Conservation (phyloP, 768 basidiomycete genomes). For the Leucogyrophana mollusca region DNA sequence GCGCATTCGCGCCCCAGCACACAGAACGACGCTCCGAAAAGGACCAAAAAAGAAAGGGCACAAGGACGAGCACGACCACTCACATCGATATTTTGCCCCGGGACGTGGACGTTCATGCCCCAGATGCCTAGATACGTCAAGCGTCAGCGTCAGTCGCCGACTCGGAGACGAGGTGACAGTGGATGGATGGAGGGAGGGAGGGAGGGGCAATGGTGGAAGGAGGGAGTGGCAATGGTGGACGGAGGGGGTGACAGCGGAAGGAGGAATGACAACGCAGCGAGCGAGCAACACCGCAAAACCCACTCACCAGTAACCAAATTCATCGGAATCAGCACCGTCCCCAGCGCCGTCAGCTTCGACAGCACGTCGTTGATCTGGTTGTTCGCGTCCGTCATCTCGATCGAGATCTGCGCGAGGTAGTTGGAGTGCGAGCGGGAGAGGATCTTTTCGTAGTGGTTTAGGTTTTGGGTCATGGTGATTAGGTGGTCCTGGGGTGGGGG, state of each 20-base stretch:
- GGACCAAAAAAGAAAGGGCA: too few species aligned
- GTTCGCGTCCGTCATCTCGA: slow-evolving; percentile 99
- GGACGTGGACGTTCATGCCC: slow-evolving; percentile 99
- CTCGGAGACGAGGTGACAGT: neutral
- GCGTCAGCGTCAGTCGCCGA: neutral
- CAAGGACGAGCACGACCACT: too few species aligned
- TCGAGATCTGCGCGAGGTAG: slow-evolving; percentile 98
- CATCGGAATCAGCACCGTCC: slow-evolving; percentile 97
- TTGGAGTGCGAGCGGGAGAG: slow-evolving; percentile 98
- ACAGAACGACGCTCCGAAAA: too few species aligned
- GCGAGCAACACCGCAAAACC: neutral
- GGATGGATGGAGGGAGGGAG: too few species aligned
- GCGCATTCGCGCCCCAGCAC: too few species aligned
- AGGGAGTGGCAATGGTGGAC: too few species aligned
- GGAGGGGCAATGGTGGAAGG: neutral
- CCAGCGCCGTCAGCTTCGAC: slow-evolving; percentile 93
- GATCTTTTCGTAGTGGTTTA: slow-evolving; percentile 99
- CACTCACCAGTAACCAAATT: slow-evolving; percentile 86
- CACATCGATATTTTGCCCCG: slow-evolving; percentile 67
- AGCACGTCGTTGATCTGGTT: slow-evolving; percentile 99
- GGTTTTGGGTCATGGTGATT: slow-evolving; percentile 99
- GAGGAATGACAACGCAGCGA: neutral
- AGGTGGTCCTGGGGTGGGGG: slow-evolving; percentile 69
- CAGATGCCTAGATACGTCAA: slow-evolving; percentile 59
- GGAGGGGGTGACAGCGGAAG: too few species aligned